These are phyloP conservation scores for Arctium minus DNA, from an alignment of 129 eudicot genomes.

Conservation along the genomic window DNA sequence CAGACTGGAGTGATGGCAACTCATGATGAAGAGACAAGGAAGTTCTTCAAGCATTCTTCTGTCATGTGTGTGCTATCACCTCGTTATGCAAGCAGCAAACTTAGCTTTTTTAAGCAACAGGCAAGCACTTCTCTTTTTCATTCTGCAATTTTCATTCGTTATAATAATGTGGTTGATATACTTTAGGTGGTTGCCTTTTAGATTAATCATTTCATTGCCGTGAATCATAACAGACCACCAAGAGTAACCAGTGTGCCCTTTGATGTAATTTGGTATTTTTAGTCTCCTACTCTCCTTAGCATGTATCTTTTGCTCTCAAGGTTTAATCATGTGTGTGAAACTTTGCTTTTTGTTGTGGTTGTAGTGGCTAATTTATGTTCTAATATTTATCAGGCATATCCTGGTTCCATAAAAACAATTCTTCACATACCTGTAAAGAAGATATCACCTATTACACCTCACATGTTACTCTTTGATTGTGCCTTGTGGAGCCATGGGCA, in stretches of 20 bases:
- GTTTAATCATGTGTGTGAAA: conserved; percentile 8
- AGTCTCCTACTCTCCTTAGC: conserved; percentile 9
- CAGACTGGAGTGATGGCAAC: conserved; percentile 95
- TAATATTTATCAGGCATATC: neutral
- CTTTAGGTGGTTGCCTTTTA: neutral
- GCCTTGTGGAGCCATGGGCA: neutral
- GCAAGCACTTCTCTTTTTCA: conserved; percentile 34
- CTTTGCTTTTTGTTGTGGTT: conserved; percentile 6
- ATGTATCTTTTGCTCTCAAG: conserved; percentile 8
- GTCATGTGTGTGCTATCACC: conserved; percentile 85
- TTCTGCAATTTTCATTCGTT: neutral
- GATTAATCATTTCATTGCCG: neutral
- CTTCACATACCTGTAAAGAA: neutral
- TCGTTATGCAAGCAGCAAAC: conserved; percentile 87
- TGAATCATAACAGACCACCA: neutral
- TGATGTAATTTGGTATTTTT: neutral
- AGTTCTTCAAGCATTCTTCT: conserved; percentile 90
- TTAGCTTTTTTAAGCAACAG: conserved; percentile 78
- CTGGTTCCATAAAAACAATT: neutral
- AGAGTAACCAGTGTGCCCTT: neutral
- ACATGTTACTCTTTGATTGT: neutral
- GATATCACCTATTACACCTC: neutral
- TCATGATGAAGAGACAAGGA: conserved; percentile 93
- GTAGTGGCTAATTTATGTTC: conserved; percentile 5
- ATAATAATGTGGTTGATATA: neutral